Conservation (phyloP, 139 green algal species). For the Gonium pectorale region DNA sequence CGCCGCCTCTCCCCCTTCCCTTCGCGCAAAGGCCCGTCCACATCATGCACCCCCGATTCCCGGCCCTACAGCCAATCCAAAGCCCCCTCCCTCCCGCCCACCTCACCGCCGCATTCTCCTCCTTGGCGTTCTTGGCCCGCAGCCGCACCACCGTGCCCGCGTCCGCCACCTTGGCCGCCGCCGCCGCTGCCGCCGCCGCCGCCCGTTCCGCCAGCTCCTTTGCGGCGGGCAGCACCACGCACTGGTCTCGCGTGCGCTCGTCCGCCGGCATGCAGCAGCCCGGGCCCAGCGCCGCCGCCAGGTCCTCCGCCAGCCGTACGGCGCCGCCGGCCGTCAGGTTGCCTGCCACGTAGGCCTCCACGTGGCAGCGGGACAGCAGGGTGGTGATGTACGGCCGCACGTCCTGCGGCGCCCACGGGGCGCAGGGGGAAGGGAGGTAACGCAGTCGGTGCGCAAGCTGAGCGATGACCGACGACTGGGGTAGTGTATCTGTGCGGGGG, state of each 20-base stretch:
- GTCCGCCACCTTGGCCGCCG: not conserved
- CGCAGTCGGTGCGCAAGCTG: no score
- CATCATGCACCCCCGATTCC: no score
- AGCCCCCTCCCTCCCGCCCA: no score
- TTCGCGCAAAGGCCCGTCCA: no score
- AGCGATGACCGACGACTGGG: no score
- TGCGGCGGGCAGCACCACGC: slow-evolving; percentile 61
- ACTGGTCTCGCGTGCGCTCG: slow-evolving; percentile 48
- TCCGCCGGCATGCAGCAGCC: slow-evolving; percentile 32
- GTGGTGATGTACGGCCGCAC: not conserved
- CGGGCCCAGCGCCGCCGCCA: not conserved
- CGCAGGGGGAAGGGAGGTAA: not conserved
- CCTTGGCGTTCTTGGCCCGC: slow-evolving; percentile 79
- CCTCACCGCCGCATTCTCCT: slow-evolving; percentile 81
- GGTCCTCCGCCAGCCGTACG: slow-evolving; percentile 15
- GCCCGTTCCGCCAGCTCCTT: not conserved
- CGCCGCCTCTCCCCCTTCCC: no score
- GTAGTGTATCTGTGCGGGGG: no score
- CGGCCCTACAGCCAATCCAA: no score
- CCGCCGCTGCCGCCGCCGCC: not conserved
- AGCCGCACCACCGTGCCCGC: slow-evolving; percentile 36
- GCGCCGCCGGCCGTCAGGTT: slow-evolving; percentile 81
- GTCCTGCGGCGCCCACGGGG: not conserved
- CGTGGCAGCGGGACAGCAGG: slow-evolving; percentile 69
- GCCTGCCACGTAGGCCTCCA: slow-evolving; percentile 86